phyloP scores from a whole-genome alignment of 441 rosid species.

The Hura crepitans region DNA sequence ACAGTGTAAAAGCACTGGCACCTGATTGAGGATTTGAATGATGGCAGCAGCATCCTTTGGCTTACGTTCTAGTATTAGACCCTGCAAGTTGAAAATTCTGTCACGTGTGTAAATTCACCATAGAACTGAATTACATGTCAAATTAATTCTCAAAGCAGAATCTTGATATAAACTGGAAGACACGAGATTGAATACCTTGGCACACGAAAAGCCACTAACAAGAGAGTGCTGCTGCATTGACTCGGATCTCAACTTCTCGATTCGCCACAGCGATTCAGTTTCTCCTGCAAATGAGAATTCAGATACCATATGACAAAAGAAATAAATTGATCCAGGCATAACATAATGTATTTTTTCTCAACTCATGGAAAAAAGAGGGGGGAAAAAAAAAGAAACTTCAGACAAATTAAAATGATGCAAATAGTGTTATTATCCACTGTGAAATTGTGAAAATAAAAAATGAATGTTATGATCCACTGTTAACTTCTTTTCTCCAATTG shows the following conservation, averaged over 20 bases:
- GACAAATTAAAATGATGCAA: neutral
- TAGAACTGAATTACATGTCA: neutral
- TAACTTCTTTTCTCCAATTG: neutral
- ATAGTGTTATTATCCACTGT: neutral
- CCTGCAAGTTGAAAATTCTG: constrained; percentile 38
- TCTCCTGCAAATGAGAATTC: constrained; percentile 48
- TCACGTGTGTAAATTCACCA: neutral
- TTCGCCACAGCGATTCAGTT: constrained; percentile 56
- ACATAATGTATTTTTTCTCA: constrained; percentile 3
- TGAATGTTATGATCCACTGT: neutral
- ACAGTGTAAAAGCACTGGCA: constrained; percentile 19
- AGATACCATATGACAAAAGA: constrained; percentile 9
- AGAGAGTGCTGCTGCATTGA: constrained; percentile 53
- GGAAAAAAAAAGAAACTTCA: neutral
- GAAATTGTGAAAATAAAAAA: neutral
- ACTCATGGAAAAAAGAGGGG: too few species aligned
- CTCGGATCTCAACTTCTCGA: constrained; percentile 68
- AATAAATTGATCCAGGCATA: neutral
- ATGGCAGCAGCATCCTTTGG: constrained; percentile 75
- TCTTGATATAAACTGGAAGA: constrained; percentile 3
- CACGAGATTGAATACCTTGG: constrained; percentile 50
- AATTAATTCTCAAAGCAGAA: constrained; percentile 10
- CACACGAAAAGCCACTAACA: constrained; percentile 66
- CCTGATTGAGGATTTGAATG: constrained; percentile 61
- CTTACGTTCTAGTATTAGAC: constrained; percentile 58